phyloP scores from a whole-genome alignment of 768 basidiomycete genomes.

The Daedaleopsis sinensis region DNA sequence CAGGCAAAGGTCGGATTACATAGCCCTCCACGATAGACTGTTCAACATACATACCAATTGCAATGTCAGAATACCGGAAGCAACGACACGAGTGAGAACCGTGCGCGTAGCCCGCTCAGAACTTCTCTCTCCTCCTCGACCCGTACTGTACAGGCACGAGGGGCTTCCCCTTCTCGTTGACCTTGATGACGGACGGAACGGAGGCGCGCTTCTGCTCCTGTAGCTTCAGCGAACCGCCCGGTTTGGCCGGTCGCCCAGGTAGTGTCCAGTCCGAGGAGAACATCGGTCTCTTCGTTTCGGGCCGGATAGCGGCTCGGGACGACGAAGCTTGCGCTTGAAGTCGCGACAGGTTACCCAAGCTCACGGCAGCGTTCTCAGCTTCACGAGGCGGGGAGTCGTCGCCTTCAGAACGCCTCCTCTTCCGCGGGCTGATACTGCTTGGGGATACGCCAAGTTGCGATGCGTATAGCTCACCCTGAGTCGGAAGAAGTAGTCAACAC shows the following conservation, averaged over 20 bases:
- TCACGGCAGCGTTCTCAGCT: not conserved
- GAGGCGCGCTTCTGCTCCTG: not conserved
- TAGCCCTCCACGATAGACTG: too few relatives aligned
- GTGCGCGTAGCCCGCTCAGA: not conserved
- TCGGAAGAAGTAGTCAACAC: too few relatives aligned
- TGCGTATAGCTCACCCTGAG: not conserved
- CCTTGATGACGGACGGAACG: not conserved
- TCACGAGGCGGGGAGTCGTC: not conserved
- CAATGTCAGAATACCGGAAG: not conserved
- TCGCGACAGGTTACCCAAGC: not conserved
- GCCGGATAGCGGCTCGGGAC: not conserved
- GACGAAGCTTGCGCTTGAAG: not conserved
- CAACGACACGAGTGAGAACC: too few relatives aligned
- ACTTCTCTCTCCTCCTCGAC: slow-evolving; percentile 5
- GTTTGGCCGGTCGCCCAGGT: not conserved
- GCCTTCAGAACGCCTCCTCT: not conserved
- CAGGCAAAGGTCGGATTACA: not conserved
- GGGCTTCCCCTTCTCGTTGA: slow-evolving; percentile 6
- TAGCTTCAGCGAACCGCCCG: not conserved
- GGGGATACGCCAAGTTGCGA: not conserved
- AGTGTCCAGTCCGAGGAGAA: not conserved
- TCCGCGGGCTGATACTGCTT: not conserved
- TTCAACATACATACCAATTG: too few relatives aligned
- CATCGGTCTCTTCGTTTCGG: not conserved
- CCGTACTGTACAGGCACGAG: slow-evolving; percentile 3